Percentiles rank a stretch among this genome's conserved stretches.
Evolutionary conservation across 2,329 filamentous ascomycete species (phyloP).

Genomic region (Domatiomyces globalis): DNA sequence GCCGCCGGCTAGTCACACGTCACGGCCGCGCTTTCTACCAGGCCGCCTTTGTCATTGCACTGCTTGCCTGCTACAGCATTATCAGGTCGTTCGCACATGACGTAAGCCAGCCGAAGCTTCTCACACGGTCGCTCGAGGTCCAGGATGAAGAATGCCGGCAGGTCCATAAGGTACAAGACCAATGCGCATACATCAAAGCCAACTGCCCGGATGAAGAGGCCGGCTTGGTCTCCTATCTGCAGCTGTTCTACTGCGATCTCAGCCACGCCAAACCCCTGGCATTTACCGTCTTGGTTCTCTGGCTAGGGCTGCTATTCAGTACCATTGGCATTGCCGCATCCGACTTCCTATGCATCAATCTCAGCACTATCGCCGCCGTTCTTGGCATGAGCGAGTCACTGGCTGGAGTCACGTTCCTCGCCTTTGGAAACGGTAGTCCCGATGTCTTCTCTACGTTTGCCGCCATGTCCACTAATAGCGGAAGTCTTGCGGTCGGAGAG

Average conservation of each 20-base stretch:
- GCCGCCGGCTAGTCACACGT: constrained; percentile 4
- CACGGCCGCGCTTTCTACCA: constrained; percentile 14
- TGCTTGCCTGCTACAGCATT: constrained; percentile 12
- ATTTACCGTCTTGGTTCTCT: constrained; percentile 63
- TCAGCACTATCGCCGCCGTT: constrained; percentile 80
- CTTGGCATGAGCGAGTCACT: constrained; percentile 91
- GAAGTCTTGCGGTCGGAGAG: constrained; percentile 91
- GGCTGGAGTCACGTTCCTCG: constrained; percentile 88
- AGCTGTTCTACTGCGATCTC: constrained; percentile 77
- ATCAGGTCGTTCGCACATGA: constrained; percentile 4
- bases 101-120: constrained; percentile 3
- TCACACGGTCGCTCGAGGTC: constrained; percentile 7
- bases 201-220: constrained; percentile 84
- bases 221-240: constrained; percentile 75
- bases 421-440: constrained; percentile 93
- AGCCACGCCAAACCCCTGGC: constrained; percentile 55
- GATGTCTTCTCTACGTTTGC: constrained; percentile 98
- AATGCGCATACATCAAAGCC: constrained; percentile 70
- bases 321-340: constrained; percentile 96
- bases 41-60: constrained; percentile 11
- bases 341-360: constrained; percentile 95
- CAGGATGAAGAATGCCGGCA: constrained; percentile 45
- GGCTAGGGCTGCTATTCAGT: constrained; percentile 82
- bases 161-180: constrained; percentile 60
- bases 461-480: constrained; percentile 91